Evolutionary conservation across 495 filamentous ascomycete genomes (phyloP).

Genomic region (Lasiosphaeris hirsuta): DNA sequence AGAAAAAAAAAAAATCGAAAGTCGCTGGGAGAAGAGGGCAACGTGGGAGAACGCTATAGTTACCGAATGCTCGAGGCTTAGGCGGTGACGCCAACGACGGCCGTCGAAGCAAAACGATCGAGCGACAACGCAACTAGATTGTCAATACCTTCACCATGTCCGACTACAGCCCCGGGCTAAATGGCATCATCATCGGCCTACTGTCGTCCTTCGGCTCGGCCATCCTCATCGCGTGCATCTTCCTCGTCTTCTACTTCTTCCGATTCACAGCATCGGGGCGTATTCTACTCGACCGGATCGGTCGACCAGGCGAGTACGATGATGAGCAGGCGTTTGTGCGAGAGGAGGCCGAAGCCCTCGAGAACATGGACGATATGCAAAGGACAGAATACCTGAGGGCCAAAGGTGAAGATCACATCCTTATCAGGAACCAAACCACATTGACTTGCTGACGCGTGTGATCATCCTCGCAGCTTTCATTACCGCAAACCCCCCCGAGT

Average conservation of each 20-base stretch:
- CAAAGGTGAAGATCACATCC: conserved; percentile 63
- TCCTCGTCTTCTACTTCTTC: conserved; percentile 90
- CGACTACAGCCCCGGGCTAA: conserved; percentile 37
- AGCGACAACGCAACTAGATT: background rate
- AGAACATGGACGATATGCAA: conserved; percentile 91
- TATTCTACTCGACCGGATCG: conserved; percentile 91
- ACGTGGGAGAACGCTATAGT: no score
- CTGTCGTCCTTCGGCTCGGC: conserved; percentile 96
- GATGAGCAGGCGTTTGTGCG: conserved; percentile 89
- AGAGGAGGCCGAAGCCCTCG: conserved; percentile 93
- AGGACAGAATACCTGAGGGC: conserved; percentile 87
- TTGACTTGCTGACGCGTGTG: conserved; percentile 14
- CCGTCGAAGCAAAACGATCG: conserved; percentile 15
- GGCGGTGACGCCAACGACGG: conserved; percentile 23
- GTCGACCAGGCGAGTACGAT: conserved; percentile 92
- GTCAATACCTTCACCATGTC: conserved; percentile 17
- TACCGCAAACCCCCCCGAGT: conserved; percentile 92
- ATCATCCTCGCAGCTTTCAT: conserved; percentile 66
- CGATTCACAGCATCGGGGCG: conserved; percentile 82
- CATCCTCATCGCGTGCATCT: conserved; percentile 72
- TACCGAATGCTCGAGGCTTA: conserved; percentile 16
- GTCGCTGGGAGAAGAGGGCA: no score
- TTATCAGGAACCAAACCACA: no score
- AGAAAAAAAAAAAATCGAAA: no score
- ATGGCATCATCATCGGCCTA: conserved; percentile 91